Evolutionary conservation across 2,329 filamentous ascomycete species (phyloP).

Genomic region (Fusarium circinatum): DNA sequence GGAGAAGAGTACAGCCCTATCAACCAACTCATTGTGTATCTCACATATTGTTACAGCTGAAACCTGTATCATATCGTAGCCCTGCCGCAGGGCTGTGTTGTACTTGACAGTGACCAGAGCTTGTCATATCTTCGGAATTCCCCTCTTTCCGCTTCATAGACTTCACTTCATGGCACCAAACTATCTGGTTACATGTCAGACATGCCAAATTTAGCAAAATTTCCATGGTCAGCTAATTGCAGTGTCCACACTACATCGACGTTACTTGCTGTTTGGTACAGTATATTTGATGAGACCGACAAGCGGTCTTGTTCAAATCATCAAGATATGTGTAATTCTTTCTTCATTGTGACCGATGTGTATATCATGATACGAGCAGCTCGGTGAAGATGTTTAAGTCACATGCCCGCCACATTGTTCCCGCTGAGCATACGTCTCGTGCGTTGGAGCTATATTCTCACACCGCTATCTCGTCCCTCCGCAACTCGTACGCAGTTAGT

Average conservation of each 20-base stretch:
- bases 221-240: background rate
- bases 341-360: background rate
- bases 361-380: background rate
- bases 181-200: background rate
- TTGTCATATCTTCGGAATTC: background rate
- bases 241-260: background rate
- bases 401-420: background rate
- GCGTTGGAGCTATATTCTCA: background rate
- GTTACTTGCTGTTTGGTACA: background rate
- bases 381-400: background rate
- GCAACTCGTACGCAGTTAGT: too few relatives aligned
- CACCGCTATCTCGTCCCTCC: background rate
- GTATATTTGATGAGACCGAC: too few relatives aligned
- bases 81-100: too few relatives aligned
- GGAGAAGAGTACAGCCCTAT: too few relatives aligned
- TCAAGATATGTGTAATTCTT: too few relatives aligned
- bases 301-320: background rate
- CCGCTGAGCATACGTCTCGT: background rate
- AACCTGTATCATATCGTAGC: too few relatives aligned
- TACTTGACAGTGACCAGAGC: too few relatives aligned
- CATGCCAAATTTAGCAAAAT: background rate
- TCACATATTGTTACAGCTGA: too few relatives aligned
- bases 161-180: background rate
- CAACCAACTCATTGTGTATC: too few relatives aligned
- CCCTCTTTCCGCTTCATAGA: background rate